Base-by-base conservation (phyloP, 2,329 filamentous ascomycete species). In the Canariomyces notabilis region DNA sequence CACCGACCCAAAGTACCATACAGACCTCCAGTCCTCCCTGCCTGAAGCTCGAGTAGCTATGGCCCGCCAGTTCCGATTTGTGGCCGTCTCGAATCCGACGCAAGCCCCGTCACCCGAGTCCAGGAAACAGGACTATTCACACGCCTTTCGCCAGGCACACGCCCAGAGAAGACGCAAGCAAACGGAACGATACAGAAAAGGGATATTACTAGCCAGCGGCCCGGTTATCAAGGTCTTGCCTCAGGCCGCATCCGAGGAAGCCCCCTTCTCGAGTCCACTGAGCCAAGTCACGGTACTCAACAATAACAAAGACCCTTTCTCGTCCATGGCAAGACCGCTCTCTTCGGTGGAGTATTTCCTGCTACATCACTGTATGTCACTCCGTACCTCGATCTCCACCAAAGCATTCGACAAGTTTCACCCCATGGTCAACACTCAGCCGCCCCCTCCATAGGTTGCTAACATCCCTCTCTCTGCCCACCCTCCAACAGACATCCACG, bases 281-380 rank as follows among this genome's bases (percentile, higher is more conserved):
- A 20, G 26, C 21, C 42, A 39, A 32, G 23, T n/a, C n/a, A n/a
- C n/a, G n/a, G n/a, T 15, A 32, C 23, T 45, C 22, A 32, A n/a
- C 26, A 45, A 14, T 31, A 39, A 19, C 21, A 37, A 37, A 32
- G 42, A 45, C 35, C 42, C 42, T n/a, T 45, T 39, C 16, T 45
- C 34, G 11, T 45, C 35, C 35, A 3, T 39, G 35, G 22, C 42
- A 33, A 37, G 42, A 34, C 42, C 42, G 14, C 21, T 45, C n/a
- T 45, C 42, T 20, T 32, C 34, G 23, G 23, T 31, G 35, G 42
- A 45, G 22, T 45, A 33, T 20, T 45, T 45, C 35, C 35, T 45
- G 3, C 18, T 45, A 2, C 11, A 45, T 33, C 21, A 39, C 34
- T 45, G 41, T 44, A 44, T 26, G 33, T 44, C 33, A n/a, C 21